These are phyloP conservation scores for Tillandsia fasciculata DNA, from an alignment of 176 grass and related monocot species.

Conservation along the genomic window DNA sequence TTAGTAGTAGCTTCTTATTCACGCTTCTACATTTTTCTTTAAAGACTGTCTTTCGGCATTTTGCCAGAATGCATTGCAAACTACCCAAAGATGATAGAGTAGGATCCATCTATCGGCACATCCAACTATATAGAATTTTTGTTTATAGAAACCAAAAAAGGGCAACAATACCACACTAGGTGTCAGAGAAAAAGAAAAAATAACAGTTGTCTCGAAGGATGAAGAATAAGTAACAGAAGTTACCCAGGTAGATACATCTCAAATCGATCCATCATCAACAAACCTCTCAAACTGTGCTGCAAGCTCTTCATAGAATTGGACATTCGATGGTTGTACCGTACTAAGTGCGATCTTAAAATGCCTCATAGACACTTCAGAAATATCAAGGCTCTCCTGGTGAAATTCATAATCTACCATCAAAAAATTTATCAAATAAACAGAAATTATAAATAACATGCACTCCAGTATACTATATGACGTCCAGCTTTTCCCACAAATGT, in stretches of 20 bases:
- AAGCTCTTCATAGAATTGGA: slow-evolving; percentile 63
- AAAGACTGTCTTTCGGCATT: no score
- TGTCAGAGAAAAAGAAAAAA: no score
- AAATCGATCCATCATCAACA: slow-evolving; percentile 13
- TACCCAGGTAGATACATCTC: slow-evolving; percentile 10
- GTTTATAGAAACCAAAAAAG: no score
- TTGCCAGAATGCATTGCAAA: no score
- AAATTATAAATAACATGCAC: neutral
- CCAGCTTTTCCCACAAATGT: neutral
- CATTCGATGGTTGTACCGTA: slow-evolving; percentile 46
- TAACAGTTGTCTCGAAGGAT: no score
- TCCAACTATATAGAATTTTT: no score
- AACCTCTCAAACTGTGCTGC: slow-evolving; percentile 48
- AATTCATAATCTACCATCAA: slow-evolving; percentile 8
- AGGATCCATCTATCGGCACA: no score
- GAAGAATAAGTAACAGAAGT: neutral
- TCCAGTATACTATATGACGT: no score
- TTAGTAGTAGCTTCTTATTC: no score
- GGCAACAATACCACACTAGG: no score
- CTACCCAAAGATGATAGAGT: no score
- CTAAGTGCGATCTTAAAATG: slow-evolving; percentile 55
- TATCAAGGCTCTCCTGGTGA: slow-evolving; percentile 53
- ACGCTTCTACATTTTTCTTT: no score
- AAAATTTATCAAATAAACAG: neutral
- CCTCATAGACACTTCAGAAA: slow-evolving; percentile 31